Evolutionary conservation across 495 filamentous ascomycete species (phyloP), one percentile per base, ranked within the genome.

Genomic region (Oleoguttula mirabilis): DNA sequence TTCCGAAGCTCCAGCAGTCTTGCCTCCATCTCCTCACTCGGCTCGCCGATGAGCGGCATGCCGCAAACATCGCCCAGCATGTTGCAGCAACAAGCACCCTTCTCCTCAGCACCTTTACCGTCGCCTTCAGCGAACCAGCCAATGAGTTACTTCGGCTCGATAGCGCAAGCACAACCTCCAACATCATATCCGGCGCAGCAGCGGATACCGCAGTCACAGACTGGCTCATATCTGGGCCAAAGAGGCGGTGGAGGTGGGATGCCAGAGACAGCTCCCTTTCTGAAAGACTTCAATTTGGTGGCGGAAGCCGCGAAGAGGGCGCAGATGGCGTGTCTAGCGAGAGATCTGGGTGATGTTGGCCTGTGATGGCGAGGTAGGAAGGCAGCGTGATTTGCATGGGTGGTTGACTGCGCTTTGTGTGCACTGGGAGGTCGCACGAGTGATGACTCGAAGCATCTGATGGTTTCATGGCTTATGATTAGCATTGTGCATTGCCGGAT

Each of bases 231-330:
- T 25, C 8, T 54, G 32, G 46, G 48, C 8, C 47, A 54, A 27
- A 45, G 42, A 23, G 48, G 52, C 6, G 36, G 32, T 19, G 42
- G 34, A 10, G 48, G 44, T n/a, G 43, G 41, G 7, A 54, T 45
- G n/a, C 66, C 65, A 6, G 70, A 64, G 21, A 84, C 59, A 59
- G 76, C 60, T 36, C 71, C 54, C 5, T 86, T 80, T 58, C 63
- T 87, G 37, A 73, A 77, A 45, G 81, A 93, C 60, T 84, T 84
- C 58, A 88, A 71, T 38, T 70, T 96, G 17, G 75, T 96, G 11
- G 88, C 88, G n/a, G 88, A 96, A 63, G 88, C 88, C 2, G 88
- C 85, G 37, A 93, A 93, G 58, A 73, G 88, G 32, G 88, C 88
- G 6, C 84, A 93, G 64, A 80, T 94, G 70, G 81, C 82, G 5